A percentile compares a stretch with the other conserved stretches of the same genome.
These are phyloP conservation scores for Cadophora sp. DNA, from an alignment of 2,329 filamentous ascomycete species.

Conservation along the genomic window DNA sequence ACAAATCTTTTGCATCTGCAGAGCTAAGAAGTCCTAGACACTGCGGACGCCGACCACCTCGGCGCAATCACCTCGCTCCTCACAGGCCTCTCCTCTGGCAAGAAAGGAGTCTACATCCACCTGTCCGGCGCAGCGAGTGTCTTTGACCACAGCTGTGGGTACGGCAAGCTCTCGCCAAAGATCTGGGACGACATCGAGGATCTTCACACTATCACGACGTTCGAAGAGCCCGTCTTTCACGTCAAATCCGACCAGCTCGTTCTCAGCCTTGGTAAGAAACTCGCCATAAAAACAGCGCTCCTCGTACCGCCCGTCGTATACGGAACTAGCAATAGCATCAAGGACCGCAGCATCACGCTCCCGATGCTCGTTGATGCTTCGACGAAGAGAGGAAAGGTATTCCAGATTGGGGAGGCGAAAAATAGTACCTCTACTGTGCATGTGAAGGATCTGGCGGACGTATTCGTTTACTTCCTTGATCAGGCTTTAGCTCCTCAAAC, in stretches of 20 bases:
- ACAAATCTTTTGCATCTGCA: background rate
- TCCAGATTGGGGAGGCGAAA: slow-evolving; percentile 57
- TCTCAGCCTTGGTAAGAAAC: slow-evolving; percentile 41
- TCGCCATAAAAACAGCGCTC: slow-evolving; percentile 57
- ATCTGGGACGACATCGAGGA: slow-evolving; percentile 54
- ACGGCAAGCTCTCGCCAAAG: slow-evolving; percentile 44
- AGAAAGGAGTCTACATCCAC: slow-evolving; percentile 28
- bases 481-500: slow-evolving; percentile 50
- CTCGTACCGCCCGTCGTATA: slow-evolving; percentile 65
- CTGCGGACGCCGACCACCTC: slow-evolving; percentile 24
- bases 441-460: slow-evolving; percentile 56
- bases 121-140: slow-evolving; percentile 29
- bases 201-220: slow-evolving; percentile 49
- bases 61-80: slow-evolving; percentile 20
- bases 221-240: slow-evolving; percentile 54
- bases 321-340: slow-evolving; percentile 57
- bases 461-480: slow-evolving; percentile 58
- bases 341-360: slow-evolving; percentile 55
- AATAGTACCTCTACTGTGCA: slow-evolving; percentile 58
- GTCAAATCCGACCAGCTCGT: slow-evolving; percentile 63
- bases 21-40: slow-evolving; percentile 17
- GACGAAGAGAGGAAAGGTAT: slow-evolving; percentile 53
- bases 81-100: slow-evolving; percentile 20
- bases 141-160: slow-evolving; percentile 15
- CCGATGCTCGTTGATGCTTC: slow-evolving; percentile 53